phyloP scores from a whole-genome alignment of 2,329 filamentous ascomycete species.

The Calonectria hongkongensis region DNA sequence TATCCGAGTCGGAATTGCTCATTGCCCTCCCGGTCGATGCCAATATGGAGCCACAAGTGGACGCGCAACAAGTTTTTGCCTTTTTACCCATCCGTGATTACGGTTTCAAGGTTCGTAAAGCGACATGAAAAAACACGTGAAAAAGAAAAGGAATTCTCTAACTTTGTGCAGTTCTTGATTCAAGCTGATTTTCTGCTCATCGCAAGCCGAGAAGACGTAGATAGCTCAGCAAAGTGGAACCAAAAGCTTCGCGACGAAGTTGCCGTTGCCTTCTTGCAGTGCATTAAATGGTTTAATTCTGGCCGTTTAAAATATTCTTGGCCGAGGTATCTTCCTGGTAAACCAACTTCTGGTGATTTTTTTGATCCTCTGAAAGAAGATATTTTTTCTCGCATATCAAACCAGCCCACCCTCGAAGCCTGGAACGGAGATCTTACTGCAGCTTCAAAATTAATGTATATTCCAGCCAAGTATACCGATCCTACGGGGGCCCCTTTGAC shows the following conservation, averaged over 20 bases:
- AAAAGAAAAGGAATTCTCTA: constrained; percentile 24
- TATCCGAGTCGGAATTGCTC: not conserved
- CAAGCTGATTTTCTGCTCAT: constrained; percentile 54
- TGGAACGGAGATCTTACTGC: not conserved
- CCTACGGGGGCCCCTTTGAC: not conserved
- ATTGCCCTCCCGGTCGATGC: not conserved
- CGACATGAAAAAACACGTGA: no score
- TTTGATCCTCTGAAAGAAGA: not conserved
- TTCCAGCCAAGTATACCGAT: not conserved
- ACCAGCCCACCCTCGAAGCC: not conserved
- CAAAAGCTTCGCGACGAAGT: constrained; percentile 17
- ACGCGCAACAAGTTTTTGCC: constrained; percentile 7
- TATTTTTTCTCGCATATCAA: not conserved
- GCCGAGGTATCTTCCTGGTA: not conserved
- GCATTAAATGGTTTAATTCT: constrained; percentile 5
- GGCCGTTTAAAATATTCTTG: constrained; percentile 6
- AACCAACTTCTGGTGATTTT: not conserved
- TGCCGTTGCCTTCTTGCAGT: not conserved
- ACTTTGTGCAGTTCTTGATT: constrained; percentile 51
- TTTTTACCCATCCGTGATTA: constrained; percentile 17
- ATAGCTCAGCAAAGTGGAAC: constrained; percentile 27
- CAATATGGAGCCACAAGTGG: not conserved
- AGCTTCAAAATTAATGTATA: not conserved
- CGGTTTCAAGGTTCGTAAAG: not conserved
- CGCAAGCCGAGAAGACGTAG: constrained; percentile 51